Evolutionary conservation across 2,329 filamentous ascomycete genomes (phyloP).

Genomic region (Stagonosporopsis chrysanthemi): DNA sequence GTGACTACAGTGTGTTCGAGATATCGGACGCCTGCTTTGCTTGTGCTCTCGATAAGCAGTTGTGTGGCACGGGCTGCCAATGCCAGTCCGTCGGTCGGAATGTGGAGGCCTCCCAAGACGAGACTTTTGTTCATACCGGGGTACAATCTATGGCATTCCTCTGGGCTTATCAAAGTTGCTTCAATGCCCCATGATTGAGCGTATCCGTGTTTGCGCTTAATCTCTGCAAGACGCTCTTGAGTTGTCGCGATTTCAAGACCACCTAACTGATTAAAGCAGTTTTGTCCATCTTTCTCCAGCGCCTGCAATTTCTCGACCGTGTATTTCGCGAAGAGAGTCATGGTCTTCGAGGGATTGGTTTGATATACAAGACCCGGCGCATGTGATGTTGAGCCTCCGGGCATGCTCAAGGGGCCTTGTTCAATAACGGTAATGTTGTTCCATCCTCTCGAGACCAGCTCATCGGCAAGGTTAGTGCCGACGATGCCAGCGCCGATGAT

Average conservation of each 20-base stretch:
- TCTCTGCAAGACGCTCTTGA: slow-evolving; percentile 63
- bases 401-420: slow-evolving; percentile 68
- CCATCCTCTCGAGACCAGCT: slow-evolving; percentile 69
- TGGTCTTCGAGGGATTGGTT: slow-evolving; percentile 64
- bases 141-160: slow-evolving; percentile 63
- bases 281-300: slow-evolving; percentile 53
- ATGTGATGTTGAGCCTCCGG: slow-evolving; percentile 71
- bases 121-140: slow-evolving; percentile 62
- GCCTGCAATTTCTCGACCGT: slow-evolving; percentile 67
- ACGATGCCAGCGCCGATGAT: slow-evolving; percentile 67
- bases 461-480: slow-evolving; percentile 69
- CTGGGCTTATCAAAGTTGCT: slow-evolving; percentile 58
- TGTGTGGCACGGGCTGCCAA: slow-evolving; percentile 68
- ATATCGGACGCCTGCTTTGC: slow-evolving; percentile 65
- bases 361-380: slow-evolving; percentile 71
- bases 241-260: slow-evolving; percentile 70
- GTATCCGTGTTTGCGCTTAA: slow-evolving; percentile 69
- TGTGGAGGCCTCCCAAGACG: slow-evolving; percentile 66
- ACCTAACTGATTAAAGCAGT: slow-evolving; percentile 69
- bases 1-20: slow-evolving; percentile 65
- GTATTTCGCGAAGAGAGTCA: slow-evolving; percentile 67
- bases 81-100: slow-evolving; percentile 68
- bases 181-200: slow-evolving; percentile 68
- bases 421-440: slow-evolving; percentile 69
- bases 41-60: slow-evolving; percentile 65